Percentiles rank a stretch among this genome's conserved stretches.
Conservation (phyloP, 345 rosid genomes). For the Gossypium australe region DNA sequence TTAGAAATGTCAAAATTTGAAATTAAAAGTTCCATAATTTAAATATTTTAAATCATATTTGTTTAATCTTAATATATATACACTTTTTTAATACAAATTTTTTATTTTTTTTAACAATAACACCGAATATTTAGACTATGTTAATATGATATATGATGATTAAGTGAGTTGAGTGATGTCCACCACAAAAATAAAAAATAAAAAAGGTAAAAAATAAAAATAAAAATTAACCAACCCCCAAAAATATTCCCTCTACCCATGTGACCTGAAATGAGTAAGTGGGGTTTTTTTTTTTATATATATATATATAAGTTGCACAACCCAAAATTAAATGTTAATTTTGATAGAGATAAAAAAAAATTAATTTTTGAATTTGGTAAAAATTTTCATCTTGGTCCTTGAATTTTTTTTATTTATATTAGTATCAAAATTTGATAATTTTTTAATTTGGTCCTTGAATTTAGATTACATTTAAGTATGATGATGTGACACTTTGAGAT, state of each 20-base stretch:
- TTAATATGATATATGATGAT: background rate
- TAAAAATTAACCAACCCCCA: background rate
- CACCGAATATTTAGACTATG: background rate
- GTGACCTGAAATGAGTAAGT: slow-evolving; percentile 2
- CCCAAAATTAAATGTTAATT: background rate
- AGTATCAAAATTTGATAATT: too few species aligned
- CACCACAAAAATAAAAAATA: background rate
- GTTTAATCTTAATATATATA: too few species aligned
- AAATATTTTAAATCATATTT: too few species aligned
- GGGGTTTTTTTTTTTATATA: background rate
- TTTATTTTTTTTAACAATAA: too few species aligned
- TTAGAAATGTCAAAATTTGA: background rate
- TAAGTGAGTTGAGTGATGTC: background rate
- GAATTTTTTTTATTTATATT: too few species aligned
- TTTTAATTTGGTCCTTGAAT: too few species aligned
- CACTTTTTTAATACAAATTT: too few species aligned
- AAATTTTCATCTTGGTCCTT: background rate
- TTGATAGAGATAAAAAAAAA: background rate
- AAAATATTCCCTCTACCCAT: slow-evolving; percentile 1
- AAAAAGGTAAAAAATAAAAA: background rate
- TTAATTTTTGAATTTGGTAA: too few species aligned
- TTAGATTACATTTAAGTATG: too few species aligned
- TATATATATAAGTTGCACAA: background rate
- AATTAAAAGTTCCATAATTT: background rate
- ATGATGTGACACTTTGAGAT: too few species aligned